These are phyloP conservation scores for Narthecium ossifragum DNA, from an alignment of 106 monocot species.

Conservation along the genomic window DNA sequence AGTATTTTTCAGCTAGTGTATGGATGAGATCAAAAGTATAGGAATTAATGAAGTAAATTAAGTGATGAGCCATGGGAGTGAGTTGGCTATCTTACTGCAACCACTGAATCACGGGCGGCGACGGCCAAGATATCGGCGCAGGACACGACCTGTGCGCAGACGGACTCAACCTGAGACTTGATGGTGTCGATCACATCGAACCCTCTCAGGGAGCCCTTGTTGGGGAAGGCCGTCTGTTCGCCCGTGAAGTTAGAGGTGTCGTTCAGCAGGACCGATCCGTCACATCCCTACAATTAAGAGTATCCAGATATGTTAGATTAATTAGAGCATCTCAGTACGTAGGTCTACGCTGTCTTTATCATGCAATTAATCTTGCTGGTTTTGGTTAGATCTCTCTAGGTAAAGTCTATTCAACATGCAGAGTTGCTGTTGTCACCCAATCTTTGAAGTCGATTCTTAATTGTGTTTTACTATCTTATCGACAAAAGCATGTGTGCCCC, in stretches of 20 bases:
- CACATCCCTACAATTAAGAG: conserved; percentile 17
- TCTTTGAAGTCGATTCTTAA: too few relatives aligned
- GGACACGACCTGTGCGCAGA: conserved; percentile 19
- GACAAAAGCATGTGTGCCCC: too few relatives aligned
- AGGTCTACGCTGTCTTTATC: too few relatives aligned
- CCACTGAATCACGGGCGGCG: neutral
- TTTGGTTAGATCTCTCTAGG: neutral
- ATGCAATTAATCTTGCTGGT: neutral
- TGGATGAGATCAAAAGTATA: too few relatives aligned
- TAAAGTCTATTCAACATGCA: neutral
- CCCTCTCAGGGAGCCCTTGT: neutral
- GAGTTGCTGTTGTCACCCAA: too few relatives aligned
- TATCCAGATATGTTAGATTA: too few relatives aligned
- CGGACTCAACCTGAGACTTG: neutral
- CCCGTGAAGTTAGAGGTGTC: conserved; percentile 2
- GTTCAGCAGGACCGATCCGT: conserved; percentile 3
- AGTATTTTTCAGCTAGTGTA: neutral
- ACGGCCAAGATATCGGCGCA: conserved; percentile 31
- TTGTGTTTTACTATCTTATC: too few relatives aligned
- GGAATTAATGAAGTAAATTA: neutral
- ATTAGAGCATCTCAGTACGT: too few relatives aligned
- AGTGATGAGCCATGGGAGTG: neutral
- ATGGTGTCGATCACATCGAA: conserved; percentile 2
- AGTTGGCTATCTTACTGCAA: neutral
- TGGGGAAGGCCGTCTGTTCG: conserved; percentile 1